Conservation (phyloP, 1,284 basidiomycete genomes). For the Pyrrhoderma noxium region DNA sequence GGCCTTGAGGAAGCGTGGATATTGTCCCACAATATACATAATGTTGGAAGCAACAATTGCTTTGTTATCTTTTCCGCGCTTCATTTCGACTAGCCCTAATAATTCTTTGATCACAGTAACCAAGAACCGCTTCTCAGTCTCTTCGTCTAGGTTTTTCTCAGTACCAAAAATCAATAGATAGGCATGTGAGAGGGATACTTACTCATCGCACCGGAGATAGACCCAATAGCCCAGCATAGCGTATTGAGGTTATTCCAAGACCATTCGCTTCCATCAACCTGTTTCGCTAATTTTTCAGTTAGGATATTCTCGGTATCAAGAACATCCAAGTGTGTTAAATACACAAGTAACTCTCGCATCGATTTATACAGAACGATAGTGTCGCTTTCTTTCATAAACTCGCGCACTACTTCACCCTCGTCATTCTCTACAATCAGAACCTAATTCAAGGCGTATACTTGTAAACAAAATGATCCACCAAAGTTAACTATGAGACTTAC, state of each 20-base stretch:
- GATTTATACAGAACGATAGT: slow-evolving; percentile 99
- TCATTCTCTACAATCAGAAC: slow-evolving; percentile 99
- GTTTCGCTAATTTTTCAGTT: slow-evolving; percentile 94
- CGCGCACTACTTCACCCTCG: slow-evolving; percentile 98
- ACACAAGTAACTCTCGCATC: slow-evolving; percentile 96
- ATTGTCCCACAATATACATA: slow-evolving; percentile 99
- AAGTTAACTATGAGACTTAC: slow-evolving; percentile 37
- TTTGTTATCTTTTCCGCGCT: slow-evolving; percentile 99
- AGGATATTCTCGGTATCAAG: slow-evolving; percentile 95
- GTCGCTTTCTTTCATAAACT: slow-evolving; percentile 99
- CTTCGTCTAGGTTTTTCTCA: slow-evolving; percentile 64
- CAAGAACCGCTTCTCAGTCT: slow-evolving; percentile 97
- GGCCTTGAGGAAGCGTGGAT: slow-evolving; percentile 98
- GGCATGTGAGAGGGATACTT: slow-evolving; percentile 31
- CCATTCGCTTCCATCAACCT: slow-evolving; percentile 98
- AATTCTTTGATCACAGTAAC: slow-evolving; percentile 99
- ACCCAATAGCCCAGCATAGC: slow-evolving; percentile 99
- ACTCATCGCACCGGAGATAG: slow-evolving; percentile 99
- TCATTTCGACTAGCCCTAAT: slow-evolving; percentile 94
- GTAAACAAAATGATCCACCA: slow-evolving; percentile 6
- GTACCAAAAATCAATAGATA: slow-evolving; percentile 8
- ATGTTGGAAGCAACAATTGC: slow-evolving; percentile 99
- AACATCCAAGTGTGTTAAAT: slow-evolving; percentile 96
- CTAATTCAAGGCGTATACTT: slow-evolving; percentile 33
- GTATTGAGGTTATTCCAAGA: slow-evolving; percentile 99